Evolutionary conservation across 345 rosid species (phyloP).

Genomic region (Ceriops decandra): DNA sequence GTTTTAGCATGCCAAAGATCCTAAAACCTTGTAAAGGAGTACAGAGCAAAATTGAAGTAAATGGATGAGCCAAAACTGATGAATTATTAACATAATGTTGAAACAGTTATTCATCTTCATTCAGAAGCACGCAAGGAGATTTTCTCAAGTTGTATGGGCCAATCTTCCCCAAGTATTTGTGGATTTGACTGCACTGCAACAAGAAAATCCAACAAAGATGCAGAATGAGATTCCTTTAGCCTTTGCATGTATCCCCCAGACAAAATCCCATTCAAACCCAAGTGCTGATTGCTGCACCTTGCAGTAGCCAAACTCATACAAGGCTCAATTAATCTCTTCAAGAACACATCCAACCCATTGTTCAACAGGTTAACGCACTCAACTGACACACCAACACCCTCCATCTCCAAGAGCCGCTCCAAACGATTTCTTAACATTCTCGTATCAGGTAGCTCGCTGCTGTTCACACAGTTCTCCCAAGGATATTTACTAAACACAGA

Average conservation of each 20-base stretch:
- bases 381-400: slow-evolving; percentile 48
- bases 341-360: slow-evolving; percentile 58
- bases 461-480: slow-evolving; percentile 49
- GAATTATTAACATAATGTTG: slow-evolving; percentile 11
- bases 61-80: background rate
- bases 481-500: slow-evolving; percentile 23
- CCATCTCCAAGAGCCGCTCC: slow-evolving; percentile 62
- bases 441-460: slow-evolving; percentile 70
- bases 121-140: slow-evolving; percentile 43
- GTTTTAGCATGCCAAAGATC: too few species aligned
- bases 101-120: slow-evolving; percentile 24
- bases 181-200: slow-evolving; percentile 64
- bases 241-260: slow-evolving; percentile 25
- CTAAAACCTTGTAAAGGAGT: too few species aligned
- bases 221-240: slow-evolving; percentile 26
- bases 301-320: slow-evolving; percentile 57
- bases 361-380: slow-evolving; percentile 70
- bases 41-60: too few species aligned
- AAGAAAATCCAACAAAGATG: slow-evolving; percentile 55
- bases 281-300: slow-evolving; percentile 27
- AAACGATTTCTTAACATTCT: slow-evolving; percentile 57
- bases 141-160: slow-evolving; percentile 69
- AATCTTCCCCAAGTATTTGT: slow-evolving; percentile 60
- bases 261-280: slow-evolving; percentile 24
- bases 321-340: slow-evolving; percentile 72